Percentiles rank a stretch among this genome's conserved stretches.
These are phyloP conservation scores for Fusarium ramigenum DNA, from an alignment of 2,329 filamentous ascomycete genomes.

Conservation along the genomic window DNA sequence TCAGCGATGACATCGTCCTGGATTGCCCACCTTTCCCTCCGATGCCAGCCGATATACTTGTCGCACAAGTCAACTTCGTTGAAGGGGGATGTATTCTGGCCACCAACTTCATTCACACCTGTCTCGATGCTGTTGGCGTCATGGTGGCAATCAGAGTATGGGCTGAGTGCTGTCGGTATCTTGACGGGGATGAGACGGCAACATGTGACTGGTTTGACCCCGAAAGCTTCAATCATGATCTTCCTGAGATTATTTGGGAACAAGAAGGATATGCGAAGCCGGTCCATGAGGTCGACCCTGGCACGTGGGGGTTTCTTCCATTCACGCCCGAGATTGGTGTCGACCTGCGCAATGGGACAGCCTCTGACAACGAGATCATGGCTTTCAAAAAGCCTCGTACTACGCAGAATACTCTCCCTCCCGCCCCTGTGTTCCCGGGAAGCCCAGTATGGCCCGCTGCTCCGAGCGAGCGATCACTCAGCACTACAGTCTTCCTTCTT, in stretches of 20 bases:
- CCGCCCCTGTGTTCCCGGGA: neutral
- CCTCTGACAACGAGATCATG: rapidly evolving
- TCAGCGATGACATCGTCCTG: neutral
- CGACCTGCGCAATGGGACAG: neutral
- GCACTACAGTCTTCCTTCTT: neutral
- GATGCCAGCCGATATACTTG: neutral
- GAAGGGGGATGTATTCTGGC: neutral
- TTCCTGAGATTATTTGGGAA: constrained; percentile 3
- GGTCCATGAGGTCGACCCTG: neutral
- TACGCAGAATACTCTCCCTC: neutral
- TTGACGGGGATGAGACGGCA: neutral
- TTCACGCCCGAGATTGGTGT: neutral
- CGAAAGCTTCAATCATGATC: constrained; percentile 2
- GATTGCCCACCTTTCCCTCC: neutral
- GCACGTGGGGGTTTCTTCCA: neutral
- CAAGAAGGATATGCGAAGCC: neutral
- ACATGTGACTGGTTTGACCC: constrained; percentile 2
- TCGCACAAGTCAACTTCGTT: constrained; percentile 3
- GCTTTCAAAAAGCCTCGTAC: neutral
- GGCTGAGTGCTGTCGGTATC: constrained; percentile 10
- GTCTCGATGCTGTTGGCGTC: constrained; percentile 1
- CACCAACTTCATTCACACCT: constrained; percentile 1
- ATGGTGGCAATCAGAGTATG: neutral
- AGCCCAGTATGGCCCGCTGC: neutral
- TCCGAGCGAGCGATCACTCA: neutral